These are phyloP conservation scores for Ophiostoma triangulosporum DNA, from an alignment of 2,329 filamentous ascomycete species.

Conservation along the genomic window DNA sequence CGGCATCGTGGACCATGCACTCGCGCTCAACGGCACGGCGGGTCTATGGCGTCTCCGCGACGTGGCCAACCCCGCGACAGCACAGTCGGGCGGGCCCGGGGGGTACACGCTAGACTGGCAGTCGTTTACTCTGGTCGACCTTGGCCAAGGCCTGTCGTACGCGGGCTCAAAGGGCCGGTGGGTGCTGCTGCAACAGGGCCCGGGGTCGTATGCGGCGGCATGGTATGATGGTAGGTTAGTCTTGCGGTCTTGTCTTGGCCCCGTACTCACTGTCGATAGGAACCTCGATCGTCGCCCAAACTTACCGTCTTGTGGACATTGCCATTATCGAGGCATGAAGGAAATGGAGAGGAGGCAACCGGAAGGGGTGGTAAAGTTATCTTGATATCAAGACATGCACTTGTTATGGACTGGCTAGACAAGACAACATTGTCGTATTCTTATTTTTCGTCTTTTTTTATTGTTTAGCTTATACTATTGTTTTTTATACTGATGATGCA, in stretches of 20 bases:
- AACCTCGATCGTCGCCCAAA: slow-evolving; percentile 17
- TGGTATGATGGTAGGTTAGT: slow-evolving; percentile 25
- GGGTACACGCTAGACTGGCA: slow-evolving; percentile 21
- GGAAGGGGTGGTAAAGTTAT: too few relatives aligned
- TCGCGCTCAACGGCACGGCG: slow-evolving; percentile 23
- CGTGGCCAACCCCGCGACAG: slow-evolving; percentile 20
- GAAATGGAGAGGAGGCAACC: neutral
- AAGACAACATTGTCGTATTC: slow-evolving; percentile 1
- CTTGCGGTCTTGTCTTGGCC: slow-evolving; percentile 3
- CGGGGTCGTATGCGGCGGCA: slow-evolving; percentile 20
- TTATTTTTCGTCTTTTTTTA: slow-evolving; percentile 7
- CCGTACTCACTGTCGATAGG: slow-evolving; percentile 11
- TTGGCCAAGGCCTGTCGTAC: slow-evolving; percentile 13
- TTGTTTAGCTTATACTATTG: slow-evolving; percentile 3
- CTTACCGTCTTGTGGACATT: slow-evolving; percentile 23
- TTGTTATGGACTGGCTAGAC: neutral
- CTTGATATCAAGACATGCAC: too few relatives aligned
- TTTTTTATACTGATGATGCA: neutral
- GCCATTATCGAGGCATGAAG: slow-evolving; percentile 17
- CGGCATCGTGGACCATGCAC: slow-evolving; percentile 23
- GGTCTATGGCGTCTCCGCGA: slow-evolving; percentile 22
- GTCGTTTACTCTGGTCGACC: slow-evolving; percentile 20
- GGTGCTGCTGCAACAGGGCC: slow-evolving; percentile 21
- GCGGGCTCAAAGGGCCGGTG: slow-evolving; percentile 17
- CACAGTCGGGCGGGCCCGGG: slow-evolving; percentile 14